phyloP scores from a whole-genome alignment of 768 basidiomycete genomes.

The Tulasnella sp. region DNA sequence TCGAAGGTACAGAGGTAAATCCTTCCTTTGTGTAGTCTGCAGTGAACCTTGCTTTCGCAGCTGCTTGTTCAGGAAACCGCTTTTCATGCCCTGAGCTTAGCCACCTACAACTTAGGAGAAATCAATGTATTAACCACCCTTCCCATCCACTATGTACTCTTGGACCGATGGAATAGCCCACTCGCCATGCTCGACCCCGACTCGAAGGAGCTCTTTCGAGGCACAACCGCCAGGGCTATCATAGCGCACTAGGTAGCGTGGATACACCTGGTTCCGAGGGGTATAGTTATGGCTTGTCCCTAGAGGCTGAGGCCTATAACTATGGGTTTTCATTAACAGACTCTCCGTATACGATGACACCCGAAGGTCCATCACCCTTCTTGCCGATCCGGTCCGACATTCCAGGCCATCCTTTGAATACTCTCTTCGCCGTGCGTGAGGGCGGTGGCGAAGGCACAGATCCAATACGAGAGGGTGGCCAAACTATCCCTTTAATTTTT shows the following conservation, averaged over 20 bases:
- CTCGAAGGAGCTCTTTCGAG: not conserved
- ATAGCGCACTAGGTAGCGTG: not conserved
- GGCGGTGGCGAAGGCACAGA: slow-evolving; percentile 5
- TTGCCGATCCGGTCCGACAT: not conserved
- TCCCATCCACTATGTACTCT: not conserved
- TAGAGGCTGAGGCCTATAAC: not conserved
- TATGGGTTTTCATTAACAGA: not conserved
- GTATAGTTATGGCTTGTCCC: not conserved
- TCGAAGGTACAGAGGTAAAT: too few species aligned
- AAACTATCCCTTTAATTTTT: slow-evolving; percentile 37
- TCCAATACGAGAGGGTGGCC: slow-evolving; percentile 36
- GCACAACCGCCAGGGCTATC: not conserved
- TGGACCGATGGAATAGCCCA: not conserved
- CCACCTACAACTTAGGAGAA: too few species aligned
- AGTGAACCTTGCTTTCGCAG: too few species aligned
- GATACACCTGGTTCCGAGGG: not conserved
- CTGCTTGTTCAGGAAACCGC: too few species aligned
- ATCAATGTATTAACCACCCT: not conserved
- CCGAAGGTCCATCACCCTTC: not conserved
- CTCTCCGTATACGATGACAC: not conserved
- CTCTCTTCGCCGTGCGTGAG: not conserved
- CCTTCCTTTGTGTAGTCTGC: too few species aligned
- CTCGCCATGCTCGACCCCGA: not conserved
- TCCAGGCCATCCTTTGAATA: not conserved
- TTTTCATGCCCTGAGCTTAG: too few species aligned